A percentile compares a stretch with the other conserved stretches of the same genome.
These are phyloP conservation scores for Tetrapisispora taiwanensis DNA, from an alignment of 805 yeast genomes.

Conservation along the genomic window DNA sequence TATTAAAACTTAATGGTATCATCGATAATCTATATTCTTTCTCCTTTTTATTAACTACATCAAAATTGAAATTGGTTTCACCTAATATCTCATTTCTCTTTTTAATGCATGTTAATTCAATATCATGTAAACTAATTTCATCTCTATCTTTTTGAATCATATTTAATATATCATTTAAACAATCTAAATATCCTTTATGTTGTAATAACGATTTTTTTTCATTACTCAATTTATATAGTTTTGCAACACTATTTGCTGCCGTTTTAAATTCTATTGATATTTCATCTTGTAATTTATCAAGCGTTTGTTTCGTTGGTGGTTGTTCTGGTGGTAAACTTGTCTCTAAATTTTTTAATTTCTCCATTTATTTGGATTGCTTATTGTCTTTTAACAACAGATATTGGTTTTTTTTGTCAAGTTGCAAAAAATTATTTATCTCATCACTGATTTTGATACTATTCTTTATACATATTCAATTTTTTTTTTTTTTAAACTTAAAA, in stretches of 20 bases:
- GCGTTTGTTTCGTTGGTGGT: slow-evolving; percentile 22
- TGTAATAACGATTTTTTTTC: slow-evolving; percentile 39
- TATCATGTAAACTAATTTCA: slow-evolving; percentile 10
- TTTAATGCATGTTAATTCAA: slow-evolving; percentile 21
- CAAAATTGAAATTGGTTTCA: not conserved
- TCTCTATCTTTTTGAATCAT: slow-evolving; percentile 20
- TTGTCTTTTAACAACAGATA: too few species aligned
- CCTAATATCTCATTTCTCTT: slow-evolving; percentile 12
- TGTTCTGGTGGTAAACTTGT: slow-evolving; percentile 25
- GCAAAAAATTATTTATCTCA: too few species aligned
- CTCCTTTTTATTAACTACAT: not conserved
- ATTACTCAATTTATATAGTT: slow-evolving; percentile 52
- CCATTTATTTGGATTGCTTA: slow-evolving; percentile 13
- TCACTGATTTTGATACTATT: too few species aligned
- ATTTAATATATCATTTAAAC: slow-evolving; percentile 47
- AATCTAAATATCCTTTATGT: slow-evolving; percentile 52
- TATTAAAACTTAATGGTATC: not conserved
- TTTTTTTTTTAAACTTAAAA: too few species aligned
- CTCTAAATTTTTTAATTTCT: slow-evolving; percentile 15
- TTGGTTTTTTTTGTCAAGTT: too few species aligned
- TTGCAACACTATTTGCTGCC: slow-evolving; percentile 66
- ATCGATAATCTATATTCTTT: not conserved
- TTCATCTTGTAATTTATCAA: slow-evolving; percentile 36
- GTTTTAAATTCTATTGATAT: slow-evolving; percentile 54
- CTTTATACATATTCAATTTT: too few species aligned